These are phyloP conservation scores for Zelopaecilomyces penicillatus DNA, from an alignment of 2,329 filamentous ascomycete genomes.

Conservation along the genomic window DNA sequence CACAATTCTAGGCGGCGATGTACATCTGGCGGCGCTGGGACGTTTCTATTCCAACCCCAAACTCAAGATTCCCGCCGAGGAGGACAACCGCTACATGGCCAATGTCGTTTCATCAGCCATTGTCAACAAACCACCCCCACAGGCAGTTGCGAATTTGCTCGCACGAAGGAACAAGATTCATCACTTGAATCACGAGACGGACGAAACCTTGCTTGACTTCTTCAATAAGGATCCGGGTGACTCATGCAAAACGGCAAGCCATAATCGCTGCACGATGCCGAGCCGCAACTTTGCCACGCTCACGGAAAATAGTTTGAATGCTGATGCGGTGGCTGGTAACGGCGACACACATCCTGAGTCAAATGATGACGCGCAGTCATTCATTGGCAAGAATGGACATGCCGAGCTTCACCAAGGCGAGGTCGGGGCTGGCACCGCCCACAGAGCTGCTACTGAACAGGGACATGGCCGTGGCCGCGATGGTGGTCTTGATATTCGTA, in stretches of 20 bases:
- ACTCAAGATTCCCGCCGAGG: slow-evolving; percentile 65
- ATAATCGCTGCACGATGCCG: slow-evolving; percentile 82
- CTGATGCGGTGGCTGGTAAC: slow-evolving; percentile 18
- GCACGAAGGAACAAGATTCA: slow-evolving; percentile 82
- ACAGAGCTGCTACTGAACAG: slow-evolving; percentile 58
- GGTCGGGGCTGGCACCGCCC: slow-evolving; percentile 64
- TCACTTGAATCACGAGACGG: slow-evolving; percentile 62
- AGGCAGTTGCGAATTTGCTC: slow-evolving; percentile 80
- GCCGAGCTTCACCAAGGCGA: slow-evolving; percentile 68
- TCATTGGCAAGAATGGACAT: slow-evolving; percentile 54
- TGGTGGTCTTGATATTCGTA: slow-evolving; percentile 66
- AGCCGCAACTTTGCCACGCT: slow-evolving; percentile 91
- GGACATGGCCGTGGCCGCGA: slow-evolving; percentile 48
- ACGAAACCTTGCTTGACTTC: slow-evolving; percentile 88
- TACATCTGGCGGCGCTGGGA: slow-evolving; percentile 84
- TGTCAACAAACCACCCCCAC: slow-evolving; percentile 86
- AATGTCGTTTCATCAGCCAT: slow-evolving; percentile 94
- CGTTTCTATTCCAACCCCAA: slow-evolving; percentile 91
- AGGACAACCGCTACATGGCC: slow-evolving; percentile 88
- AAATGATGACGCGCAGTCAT: slow-evolving; percentile 17
- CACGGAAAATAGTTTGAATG: slow-evolving; percentile 70
- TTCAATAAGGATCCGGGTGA: slow-evolving; percentile 83
- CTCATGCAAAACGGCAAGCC: slow-evolving; percentile 61
- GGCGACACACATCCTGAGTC: slow-evolving; percentile 16
- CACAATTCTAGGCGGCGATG: slow-evolving; percentile 89